Conservation (phyloP, 1,139 yeast genomes). For the Casaregolazyma lundiana region DNA sequence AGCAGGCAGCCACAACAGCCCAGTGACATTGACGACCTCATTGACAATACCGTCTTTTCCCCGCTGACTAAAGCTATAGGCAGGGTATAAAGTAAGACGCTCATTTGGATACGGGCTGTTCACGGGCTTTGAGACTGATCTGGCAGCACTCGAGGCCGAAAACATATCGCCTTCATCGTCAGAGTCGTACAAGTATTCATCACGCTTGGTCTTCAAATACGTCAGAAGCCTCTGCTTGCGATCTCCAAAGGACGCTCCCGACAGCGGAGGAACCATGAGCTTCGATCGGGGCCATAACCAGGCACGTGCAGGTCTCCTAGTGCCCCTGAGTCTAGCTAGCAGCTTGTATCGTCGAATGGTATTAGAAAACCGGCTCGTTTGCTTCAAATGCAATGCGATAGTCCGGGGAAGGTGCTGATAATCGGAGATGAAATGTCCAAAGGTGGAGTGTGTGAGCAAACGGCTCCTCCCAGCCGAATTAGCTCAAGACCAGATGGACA, state of each 20-base stretch:
- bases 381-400: not conserved
- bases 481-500: too few relatives aligned
- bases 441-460: too few relatives aligned
- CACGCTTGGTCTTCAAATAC: slow-evolving; percentile 22
- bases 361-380: too few relatives aligned
- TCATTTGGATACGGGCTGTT: slow-evolving; percentile 26
- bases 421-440: too few relatives aligned
- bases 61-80: slow-evolving; percentile 47
- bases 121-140: slow-evolving; percentile 7
- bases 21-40: slow-evolving; percentile 58
- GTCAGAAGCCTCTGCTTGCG: slow-evolving; percentile 23
- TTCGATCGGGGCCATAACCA: not conserved
- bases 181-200: slow-evolving; percentile 19
- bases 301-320: not conserved
- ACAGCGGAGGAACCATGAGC: not conserved
- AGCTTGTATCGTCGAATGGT: not conserved
- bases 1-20: slow-evolving; percentile 72
- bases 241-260: slow-evolving; percentile 6
- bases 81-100: slow-evolving; percentile 50
- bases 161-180: slow-evolving; percentile 13
- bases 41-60: slow-evolving; percentile 26
- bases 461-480: too few relatives aligned
- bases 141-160: slow-evolving; percentile 5
- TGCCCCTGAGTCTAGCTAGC: not conserved
- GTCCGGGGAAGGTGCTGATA: not conserved